Conservation (phyloP, 305 asterid genomes). For the Stenogyne calaminthoides region DNA sequence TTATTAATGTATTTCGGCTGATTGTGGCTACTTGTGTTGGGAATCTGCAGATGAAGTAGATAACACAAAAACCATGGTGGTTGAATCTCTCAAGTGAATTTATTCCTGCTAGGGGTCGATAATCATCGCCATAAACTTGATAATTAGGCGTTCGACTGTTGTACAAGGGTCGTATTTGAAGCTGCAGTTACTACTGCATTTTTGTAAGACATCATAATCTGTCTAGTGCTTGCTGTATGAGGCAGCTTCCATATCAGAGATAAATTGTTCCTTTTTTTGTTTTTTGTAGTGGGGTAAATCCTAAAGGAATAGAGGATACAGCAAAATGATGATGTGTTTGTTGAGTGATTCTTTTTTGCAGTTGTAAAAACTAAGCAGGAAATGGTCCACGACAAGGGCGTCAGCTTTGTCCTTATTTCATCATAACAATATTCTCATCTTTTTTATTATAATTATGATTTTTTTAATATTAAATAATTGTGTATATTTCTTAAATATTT, state of each 20-base stretch:
- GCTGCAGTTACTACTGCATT: not conserved
- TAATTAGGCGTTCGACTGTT: not conserved
- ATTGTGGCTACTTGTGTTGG: not conserved
- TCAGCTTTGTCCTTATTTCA: not conserved
- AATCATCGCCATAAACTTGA: not conserved
- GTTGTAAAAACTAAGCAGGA: not conserved
- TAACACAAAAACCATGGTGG: not conserved
- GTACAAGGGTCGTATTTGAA: no score
- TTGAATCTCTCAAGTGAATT: not conserved
- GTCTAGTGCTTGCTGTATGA: not conserved
- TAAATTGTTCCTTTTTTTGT: no score
- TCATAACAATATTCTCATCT: not conserved
- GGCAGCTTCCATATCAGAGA: no score
- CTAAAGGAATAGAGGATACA: not conserved
- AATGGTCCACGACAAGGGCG: not conserved
- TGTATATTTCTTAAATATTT: no score
- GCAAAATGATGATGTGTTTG: not conserved
- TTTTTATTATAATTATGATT: no score
- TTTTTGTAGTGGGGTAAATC: not conserved
- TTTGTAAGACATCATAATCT: not conserved
- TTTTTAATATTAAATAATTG: no score
- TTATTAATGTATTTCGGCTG: not conserved
- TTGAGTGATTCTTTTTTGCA: constrained; percentile 14
- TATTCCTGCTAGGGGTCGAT: constrained; percentile 6
- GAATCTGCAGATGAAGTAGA: not conserved